Evolutionary conservation across 352 stramenopile genomes (phyloP).

Genomic region (Phytopythium delawarense): DNA sequence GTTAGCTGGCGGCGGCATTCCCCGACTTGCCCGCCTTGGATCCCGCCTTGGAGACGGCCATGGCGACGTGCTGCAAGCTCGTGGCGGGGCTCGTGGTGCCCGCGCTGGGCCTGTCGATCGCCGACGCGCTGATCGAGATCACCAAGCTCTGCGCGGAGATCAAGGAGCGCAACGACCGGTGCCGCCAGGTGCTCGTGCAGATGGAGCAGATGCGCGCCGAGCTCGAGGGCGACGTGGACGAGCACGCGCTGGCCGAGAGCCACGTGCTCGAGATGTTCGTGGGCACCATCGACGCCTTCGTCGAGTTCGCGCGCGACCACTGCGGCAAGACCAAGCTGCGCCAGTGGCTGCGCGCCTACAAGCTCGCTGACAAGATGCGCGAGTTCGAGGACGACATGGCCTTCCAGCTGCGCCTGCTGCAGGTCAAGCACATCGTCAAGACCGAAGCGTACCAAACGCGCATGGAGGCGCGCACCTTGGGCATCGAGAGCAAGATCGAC

Average conservation of each 20-base stretch:
- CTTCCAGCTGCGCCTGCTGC: slow-evolving; percentile 16
- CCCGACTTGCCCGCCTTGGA: not conserved
- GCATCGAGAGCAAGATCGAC: not conserved
- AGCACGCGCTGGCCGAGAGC: slow-evolving; percentile 12
- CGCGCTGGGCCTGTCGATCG: slow-evolving; percentile 17
- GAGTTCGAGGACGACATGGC: slow-evolving; percentile 19
- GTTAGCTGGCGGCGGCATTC: not conserved
- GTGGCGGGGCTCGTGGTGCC: slow-evolving; percentile 16
- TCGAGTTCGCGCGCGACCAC: slow-evolving; percentile 17
- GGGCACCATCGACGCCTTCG: slow-evolving; percentile 12
- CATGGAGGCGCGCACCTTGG: slow-evolving; percentile 10
- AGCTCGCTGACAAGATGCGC: slow-evolving; percentile 11
- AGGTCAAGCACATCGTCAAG: slow-evolving; percentile 19
- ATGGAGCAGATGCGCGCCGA: slow-evolving; percentile 16
- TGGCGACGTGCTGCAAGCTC: slow-evolving; percentile 19
- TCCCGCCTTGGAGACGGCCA: not conserved
- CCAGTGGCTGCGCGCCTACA: slow-evolving; percentile 11
- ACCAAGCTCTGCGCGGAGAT: slow-evolving; percentile 19
- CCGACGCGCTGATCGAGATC: slow-evolving; percentile 15
- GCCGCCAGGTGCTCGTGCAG: slow-evolving; percentile 13
- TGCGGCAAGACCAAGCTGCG: slow-evolving; percentile 14
- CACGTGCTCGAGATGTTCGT: slow-evolving; percentile 14
- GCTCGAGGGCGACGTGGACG: slow-evolving; percentile 14
- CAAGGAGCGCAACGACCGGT: slow-evolving; percentile 19
- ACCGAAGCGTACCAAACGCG: slow-evolving; percentile 8